Conservation (phyloP, 352 stramenopile species). For the Globisporangium irregulare region DNA sequence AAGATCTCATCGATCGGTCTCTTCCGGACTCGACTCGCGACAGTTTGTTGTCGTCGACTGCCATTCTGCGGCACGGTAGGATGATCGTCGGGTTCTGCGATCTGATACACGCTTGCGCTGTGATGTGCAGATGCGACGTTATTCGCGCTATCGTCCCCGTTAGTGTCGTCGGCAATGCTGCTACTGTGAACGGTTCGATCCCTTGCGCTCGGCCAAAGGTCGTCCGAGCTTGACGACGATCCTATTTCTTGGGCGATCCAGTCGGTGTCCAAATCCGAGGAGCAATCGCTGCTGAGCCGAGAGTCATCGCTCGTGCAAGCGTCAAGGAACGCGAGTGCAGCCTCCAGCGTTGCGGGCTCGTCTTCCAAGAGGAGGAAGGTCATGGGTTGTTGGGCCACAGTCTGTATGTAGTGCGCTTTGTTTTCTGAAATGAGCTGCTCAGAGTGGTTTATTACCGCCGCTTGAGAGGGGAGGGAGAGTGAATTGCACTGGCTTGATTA, state of each 20-base stretch:
- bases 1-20: constrained; percentile 5
- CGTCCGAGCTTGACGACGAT: neutral
- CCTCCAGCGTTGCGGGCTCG: constrained; percentile 18
- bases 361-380: constrained; percentile 14
- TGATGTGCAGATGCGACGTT: neutral
- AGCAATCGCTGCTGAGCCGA: neutral
- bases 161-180: neutral
- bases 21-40: neutral
- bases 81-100: neutral
- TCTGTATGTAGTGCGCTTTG: neutral
- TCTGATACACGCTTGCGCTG: neutral
- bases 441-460: too few relatives aligned
- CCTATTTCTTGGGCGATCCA: neutral
- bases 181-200: neutral
- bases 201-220: neutral
- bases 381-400: constrained; percentile 2
- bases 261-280: neutral
- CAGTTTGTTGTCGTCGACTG: neutral
- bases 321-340: constrained; percentile 24
- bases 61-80: neutral
- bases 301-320: constrained; percentile 8
- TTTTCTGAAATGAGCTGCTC: neutral
- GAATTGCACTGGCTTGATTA: too few relatives aligned
- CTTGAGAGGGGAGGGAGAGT: too few relatives aligned
- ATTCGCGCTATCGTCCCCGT: neutral